Evolutionary conservation across 1,139 yeast species (phyloP).

Genomic region (Yamadazyma triangularis): DNA sequence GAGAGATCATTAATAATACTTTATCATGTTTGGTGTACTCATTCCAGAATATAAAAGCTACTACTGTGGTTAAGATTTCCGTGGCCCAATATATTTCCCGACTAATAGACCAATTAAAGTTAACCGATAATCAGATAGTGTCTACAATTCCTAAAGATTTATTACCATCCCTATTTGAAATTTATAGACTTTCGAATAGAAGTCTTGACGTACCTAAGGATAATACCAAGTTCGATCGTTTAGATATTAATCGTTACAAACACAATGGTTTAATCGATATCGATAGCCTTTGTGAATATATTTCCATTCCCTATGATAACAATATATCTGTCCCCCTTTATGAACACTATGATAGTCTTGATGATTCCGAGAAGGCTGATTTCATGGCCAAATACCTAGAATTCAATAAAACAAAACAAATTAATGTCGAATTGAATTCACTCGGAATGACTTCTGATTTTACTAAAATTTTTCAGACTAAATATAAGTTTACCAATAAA

Average conservation of each 20-base stretch:
- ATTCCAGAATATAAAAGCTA: conserved; percentile 4
- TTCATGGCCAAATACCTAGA: conserved; percentile 23
- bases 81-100: conserved; percentile 1
- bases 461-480: conserved; percentile 1
- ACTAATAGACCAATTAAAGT: conserved; percentile 1
- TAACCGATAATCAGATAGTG: neutral
- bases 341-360: conserved; percentile 10
- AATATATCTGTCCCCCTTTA: conserved; percentile 5
- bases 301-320: conserved; percentile 5
- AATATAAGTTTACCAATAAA: neutral
- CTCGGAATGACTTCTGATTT: conserved; percentile 1
- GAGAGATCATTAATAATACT: conserved; percentile 2
- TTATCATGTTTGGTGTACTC: conserved; percentile 7
- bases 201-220: neutral
- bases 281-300: conserved; percentile 6
- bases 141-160: neutral
- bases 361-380: conserved; percentile 1
- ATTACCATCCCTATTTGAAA: neutral
- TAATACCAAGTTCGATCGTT: neutral
- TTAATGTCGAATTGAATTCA: conserved; percentile 7
- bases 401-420: conserved; percentile 19
- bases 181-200: neutral
- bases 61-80: neutral
- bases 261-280: conserved; percentile 6
- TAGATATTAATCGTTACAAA: neutral